Percentiles rank a stretch among this genome's conserved stretches.
These are phyloP conservation scores for Coprinellus micaceus DNA, from an alignment of 768 basidiomycete genomes.

Conservation along the genomic window DNA sequence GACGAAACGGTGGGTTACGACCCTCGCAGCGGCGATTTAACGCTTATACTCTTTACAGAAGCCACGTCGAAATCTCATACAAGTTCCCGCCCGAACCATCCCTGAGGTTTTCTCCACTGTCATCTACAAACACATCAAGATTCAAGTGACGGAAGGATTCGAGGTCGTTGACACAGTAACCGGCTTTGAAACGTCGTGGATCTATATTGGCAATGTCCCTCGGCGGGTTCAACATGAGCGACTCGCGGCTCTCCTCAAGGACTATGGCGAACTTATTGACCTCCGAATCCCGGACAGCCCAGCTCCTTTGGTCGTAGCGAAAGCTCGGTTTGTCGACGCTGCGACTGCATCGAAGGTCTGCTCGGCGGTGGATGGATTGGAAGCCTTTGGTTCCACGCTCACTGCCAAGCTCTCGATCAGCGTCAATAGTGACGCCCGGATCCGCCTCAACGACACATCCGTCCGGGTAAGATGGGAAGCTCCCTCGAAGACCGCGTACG, in stretches of 20 bases:
- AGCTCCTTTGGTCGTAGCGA: constrained; percentile 28
- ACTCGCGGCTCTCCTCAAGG: constrained; percentile 36
- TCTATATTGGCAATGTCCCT: constrained; percentile 53
- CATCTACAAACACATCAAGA: constrained; percentile 48
- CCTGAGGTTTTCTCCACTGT: background rate
- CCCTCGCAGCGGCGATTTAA: background rate
- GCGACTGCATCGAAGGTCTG: constrained; percentile 53
- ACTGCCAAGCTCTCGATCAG: constrained; percentile 45
- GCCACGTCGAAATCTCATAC: background rate
- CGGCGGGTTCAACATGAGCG: constrained; percentile 25
- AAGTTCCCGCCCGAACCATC: background rate
- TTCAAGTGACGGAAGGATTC: constrained; percentile 60
- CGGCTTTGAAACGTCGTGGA: constrained; percentile 68
- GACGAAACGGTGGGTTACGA: constrained; percentile 22
- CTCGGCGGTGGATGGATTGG: constrained; percentile 44
- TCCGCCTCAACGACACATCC: constrained; percentile 46
- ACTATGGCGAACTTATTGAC: constrained; percentile 46
- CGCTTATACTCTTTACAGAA: constrained; percentile 1
- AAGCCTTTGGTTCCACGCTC: constrained; percentile 36
- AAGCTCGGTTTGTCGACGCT: constrained; percentile 45
- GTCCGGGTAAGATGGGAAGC: constrained; percentile 60
- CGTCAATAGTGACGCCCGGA: constrained; percentile 31
- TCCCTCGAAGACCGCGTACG: constrained; percentile 54
- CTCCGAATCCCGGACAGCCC: constrained; percentile 27
- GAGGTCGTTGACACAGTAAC: constrained; percentile 48